Evolutionary conservation across 164 flowering plant genomes (phyloP).

Genomic region (Aristolochia californica): DNA sequence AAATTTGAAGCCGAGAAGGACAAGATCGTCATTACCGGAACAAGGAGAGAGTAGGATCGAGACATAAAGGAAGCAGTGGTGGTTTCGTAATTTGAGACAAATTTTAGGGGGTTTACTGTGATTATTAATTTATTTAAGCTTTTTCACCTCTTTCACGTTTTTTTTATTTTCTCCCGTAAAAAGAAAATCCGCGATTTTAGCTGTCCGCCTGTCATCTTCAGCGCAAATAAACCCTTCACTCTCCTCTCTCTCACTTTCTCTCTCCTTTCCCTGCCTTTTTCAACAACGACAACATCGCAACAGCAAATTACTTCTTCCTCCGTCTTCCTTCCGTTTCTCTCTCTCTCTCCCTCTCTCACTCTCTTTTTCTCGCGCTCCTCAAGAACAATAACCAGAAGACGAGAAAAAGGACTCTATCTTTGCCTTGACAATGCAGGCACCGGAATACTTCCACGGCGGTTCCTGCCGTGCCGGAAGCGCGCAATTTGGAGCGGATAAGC

Average conservation of each 20-base stretch:
- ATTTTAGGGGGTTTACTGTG: neutral
- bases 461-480: conserved; percentile 15
- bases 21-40: neutral
- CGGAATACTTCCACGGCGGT: conserved; percentile 31
- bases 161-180: conserved; percentile 19
- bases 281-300: neutral
- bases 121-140: neutral
- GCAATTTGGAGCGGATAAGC: conserved; percentile 30
- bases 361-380: neutral
- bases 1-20: neutral
- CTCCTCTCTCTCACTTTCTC: conserved; percentile 4
- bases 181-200: conserved; percentile 44
- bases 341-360: neutral
- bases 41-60: neutral
- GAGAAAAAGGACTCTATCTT: neutral
- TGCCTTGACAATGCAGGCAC: conserved; percentile 32
- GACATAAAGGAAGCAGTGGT: conserved; percentile 3
- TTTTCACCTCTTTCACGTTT: conserved; percentile 1
- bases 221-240: conserved; percentile 43
- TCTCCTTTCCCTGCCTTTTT: neutral
- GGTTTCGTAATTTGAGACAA: conserved; percentile 6
- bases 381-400: neutral
- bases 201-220: conserved; percentile 49
- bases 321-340: neutral
- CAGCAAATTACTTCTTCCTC: neutral